Evolutionary conservation across 257 asterid genomes (phyloP), one percentile per base, ranked within the genome.

Genomic region (Schizonepeta tenuifolia): DNA sequence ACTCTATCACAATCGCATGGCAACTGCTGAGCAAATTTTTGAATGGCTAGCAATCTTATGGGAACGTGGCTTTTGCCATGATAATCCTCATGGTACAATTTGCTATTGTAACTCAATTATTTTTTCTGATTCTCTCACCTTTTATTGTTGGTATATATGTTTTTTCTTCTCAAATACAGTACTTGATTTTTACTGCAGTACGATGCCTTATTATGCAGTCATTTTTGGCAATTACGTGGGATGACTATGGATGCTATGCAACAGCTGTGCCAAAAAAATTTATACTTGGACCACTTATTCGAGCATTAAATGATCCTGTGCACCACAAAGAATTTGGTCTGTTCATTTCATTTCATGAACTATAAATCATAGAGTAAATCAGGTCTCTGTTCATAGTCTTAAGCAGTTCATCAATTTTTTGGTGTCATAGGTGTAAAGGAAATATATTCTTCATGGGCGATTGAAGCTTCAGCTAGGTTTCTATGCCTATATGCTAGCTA

Each of bases 51-150:
- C 89, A 71, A 84, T 93, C 70, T 75, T 93, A 78, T 91, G 97
- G 98, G 92, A 93, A 73, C 96, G 96, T 67, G 98, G 97, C 33
- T 89, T 93, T 76, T 87, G 82, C 80, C 98, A 93, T 78, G 96
- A 86, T 82, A 93, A 93, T 76, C 98, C 98, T 81, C 97, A 85
- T 79, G 97, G 98, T 90, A 71, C 46, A 60, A 62, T 66, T 10
- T 62, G 41, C 49, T 36, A 60, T 53, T 57, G 44, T 35, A 55
- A 33, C 40, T 36, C 0, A 31, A 57, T 71, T 60, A 56, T 70
- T 41, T 64, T 46, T 69, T 59, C 80, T 35, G 43, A 7, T 68
- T 63, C 5, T 65, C 54, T 58, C 44, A 17, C 73, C 49, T 75
- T 50, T 67, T 28, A 71, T 53, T 58, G 35, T 41, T 47, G 67